phyloP scores from a whole-genome alignment of 2,329 filamentous ascomycete genomes.

The Verticillium alfalfae region DNA sequence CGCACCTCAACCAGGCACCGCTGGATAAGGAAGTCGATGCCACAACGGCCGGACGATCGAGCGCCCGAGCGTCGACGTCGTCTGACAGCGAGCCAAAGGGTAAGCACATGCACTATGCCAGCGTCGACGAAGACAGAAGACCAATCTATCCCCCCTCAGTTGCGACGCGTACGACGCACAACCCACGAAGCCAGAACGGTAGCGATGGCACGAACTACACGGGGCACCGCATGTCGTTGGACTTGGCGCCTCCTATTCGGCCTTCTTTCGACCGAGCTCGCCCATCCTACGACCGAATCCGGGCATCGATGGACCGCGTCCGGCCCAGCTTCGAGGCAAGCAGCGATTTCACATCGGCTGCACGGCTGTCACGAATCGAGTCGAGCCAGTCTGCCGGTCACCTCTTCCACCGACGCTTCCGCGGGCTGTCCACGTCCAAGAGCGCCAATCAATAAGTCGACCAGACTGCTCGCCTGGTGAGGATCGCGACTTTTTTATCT shows the following conservation, averaged over 20 bases:
- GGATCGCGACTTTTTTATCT: background rate
- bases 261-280: constrained; percentile 64
- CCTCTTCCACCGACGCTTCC: constrained; percentile 29
- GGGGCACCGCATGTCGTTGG: constrained; percentile 55
- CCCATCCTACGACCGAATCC: constrained; percentile 83
- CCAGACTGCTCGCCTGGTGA: background rate
- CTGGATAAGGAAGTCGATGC: constrained; percentile 22
- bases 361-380: constrained; percentile 78
- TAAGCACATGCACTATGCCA: constrained; percentile 54
- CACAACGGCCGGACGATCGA: constrained; percentile 3
- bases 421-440: constrained; percentile 36
- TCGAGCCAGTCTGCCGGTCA: constrained; percentile 48
- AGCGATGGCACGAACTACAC: constrained; percentile 94
- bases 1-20: constrained; percentile 52
- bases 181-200: constrained; percentile 78
- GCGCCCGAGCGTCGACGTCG: constrained; percentile 39
- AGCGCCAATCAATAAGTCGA: constrained; percentile 27
- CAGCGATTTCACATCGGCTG: constrained; percentile 87
- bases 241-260: constrained; percentile 32
- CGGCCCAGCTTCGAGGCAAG: constrained; percentile 81
- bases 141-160: constrained; percentile 93
- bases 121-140: constrained; percentile 78
- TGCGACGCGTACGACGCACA: constrained; percentile 73
- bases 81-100: constrained; percentile 54
- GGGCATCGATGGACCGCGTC: constrained; percentile 80